Conservation (phyloP, 352 stramenopile genomes). For the Phytophthora citrophthora region DNA sequence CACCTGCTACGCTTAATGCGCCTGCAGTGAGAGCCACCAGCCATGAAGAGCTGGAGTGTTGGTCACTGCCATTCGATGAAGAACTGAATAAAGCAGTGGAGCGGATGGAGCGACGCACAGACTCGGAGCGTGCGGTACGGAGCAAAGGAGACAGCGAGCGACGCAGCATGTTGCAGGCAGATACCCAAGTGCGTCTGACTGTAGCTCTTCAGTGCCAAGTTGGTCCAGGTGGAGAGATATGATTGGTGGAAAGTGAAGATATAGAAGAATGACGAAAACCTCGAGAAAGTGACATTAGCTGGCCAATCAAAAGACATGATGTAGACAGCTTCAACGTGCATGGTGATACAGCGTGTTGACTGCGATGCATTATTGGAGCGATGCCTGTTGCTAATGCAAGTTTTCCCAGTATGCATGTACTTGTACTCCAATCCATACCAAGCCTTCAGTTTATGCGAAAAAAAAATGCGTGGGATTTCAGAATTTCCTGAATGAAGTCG, state of each 20-base stretch:
- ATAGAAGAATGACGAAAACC: neutral
- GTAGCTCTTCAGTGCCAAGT: neutral
- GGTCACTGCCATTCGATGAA: slow-evolving; percentile 2
- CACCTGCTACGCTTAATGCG: slow-evolving; percentile 13
- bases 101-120: slow-evolving; percentile 12
- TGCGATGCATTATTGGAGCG: too few relatives aligned
- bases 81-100: slow-evolving; percentile 1
- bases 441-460: too few relatives aligned
- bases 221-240: slow-evolving; percentile 25
- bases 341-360: too few relatives aligned
- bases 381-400: too few relatives aligned
- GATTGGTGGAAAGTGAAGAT: slow-evolving; percentile 29
- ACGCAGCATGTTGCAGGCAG: slow-evolving; percentile 24
- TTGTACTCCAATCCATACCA: too few relatives aligned
- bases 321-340: neutral
- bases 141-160: slow-evolving; percentile 19
- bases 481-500: too few relatives aligned
- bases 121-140: slow-evolving; percentile 3
- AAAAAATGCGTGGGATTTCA: too few relatives aligned
- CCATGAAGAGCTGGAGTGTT: slow-evolving; percentile 18
- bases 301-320: slow-evolving; percentile 8
- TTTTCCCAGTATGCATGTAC: too few relatives aligned
- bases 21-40: slow-evolving; percentile 24
- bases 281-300: neutral
- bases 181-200: neutral